phyloP scores from a whole-genome alignment of 177 flowering plant genomes.

The Tripterygium wilfordii region DNA sequence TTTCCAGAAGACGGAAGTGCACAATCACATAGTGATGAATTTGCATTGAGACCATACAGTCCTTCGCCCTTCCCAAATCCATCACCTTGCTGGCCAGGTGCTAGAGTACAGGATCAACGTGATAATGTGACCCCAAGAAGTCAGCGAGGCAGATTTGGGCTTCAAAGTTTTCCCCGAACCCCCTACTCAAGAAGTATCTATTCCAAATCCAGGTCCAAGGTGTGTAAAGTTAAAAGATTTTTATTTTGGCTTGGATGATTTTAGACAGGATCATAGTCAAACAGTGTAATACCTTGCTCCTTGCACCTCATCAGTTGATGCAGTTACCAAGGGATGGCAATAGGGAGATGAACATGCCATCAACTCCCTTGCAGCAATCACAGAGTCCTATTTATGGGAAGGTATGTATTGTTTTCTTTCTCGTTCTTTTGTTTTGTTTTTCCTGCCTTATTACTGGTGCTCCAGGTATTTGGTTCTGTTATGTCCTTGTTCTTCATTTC shows the following conservation, averaged over 20 bases:
- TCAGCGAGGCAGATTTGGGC: constrained; percentile 53
- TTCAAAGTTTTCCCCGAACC: constrained; percentile 61
- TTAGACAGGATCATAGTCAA: not conserved
- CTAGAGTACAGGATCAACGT: constrained; percentile 47
- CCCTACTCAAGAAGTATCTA: constrained; percentile 70
- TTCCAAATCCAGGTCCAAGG: constrained; percentile 60
- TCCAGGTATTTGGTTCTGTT: no score
- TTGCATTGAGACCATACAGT: constrained; percentile 27
- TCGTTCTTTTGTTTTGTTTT: constrained; percentile 1
- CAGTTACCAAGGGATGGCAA: constrained; percentile 30
- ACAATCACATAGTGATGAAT: constrained; percentile 21
- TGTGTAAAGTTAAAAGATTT: constrained; percentile 8
- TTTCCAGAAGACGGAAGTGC: constrained; percentile 26
- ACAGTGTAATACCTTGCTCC: no score
- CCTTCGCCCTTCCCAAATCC: constrained; percentile 39
- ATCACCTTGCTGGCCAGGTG: constrained; percentile 80
- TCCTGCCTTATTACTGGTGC: not conserved
- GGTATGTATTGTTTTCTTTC: constrained; percentile 37
- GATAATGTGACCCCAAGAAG: constrained; percentile 60
- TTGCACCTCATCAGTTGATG: constrained; percentile 20
- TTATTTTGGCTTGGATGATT: not conserved
- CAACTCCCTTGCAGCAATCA: constrained; percentile 30
- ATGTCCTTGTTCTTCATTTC: no score
- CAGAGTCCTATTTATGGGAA: constrained; percentile 39
- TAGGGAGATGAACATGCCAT: constrained; percentile 16